phyloP scores from a whole-genome alignment of 2,329 filamentous ascomycete species.

The Xylariaceae sp. region DNA sequence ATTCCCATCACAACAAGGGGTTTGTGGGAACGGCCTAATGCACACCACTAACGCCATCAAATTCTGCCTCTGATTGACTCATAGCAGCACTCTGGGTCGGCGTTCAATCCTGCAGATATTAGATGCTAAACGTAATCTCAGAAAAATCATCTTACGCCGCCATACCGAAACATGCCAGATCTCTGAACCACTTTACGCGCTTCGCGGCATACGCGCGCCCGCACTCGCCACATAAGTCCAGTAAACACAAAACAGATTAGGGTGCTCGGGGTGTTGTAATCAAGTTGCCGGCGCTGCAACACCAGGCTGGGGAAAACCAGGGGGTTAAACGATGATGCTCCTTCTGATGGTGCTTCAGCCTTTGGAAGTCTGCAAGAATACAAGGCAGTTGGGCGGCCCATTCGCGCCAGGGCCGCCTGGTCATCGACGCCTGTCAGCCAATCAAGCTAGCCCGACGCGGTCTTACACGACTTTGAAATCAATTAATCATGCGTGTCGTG shows the following conservation, averaged over 20 bases:
- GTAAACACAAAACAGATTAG: slow-evolving; percentile 4
- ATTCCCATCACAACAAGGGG: slow-evolving; percentile 2
- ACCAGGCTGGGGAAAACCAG: slow-evolving; percentile 16
- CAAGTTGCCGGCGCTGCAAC: slow-evolving; percentile 4
- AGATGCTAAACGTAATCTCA: not conserved
- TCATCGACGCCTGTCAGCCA: slow-evolving; percentile 38
- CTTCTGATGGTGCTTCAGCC: slow-evolving; percentile 38
- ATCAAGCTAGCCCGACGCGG: slow-evolving; percentile 44
- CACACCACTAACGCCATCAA: slow-evolving; percentile 25
- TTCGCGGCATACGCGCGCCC: slow-evolving; percentile 17
- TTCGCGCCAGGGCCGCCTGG: slow-evolving; percentile 36
- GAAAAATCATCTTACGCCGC: slow-evolving; percentile 16
- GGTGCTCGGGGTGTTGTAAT: not conserved
- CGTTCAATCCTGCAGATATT: slow-evolving; percentile 4
- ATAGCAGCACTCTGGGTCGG: slow-evolving; percentile 1
- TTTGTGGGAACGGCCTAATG: slow-evolving; percentile 25
- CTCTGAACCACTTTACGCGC: slow-evolving; percentile 31
- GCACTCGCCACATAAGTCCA: not conserved
- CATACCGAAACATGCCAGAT: slow-evolving; percentile 24
- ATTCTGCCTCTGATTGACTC: slow-evolving; percentile 8
- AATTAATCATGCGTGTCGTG: slow-evolving; percentile 50
- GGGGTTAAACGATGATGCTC: no score
- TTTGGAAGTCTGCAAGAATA: slow-evolving; percentile 40
- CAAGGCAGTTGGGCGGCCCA: slow-evolving; percentile 39
- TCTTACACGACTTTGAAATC: slow-evolving; percentile 46